A percentile compares a stretch with the other conserved stretches of the same genome.
phyloP scores from a whole-genome alignment of 148 eudicot species.

The Nepenthes mirabilis region DNA sequence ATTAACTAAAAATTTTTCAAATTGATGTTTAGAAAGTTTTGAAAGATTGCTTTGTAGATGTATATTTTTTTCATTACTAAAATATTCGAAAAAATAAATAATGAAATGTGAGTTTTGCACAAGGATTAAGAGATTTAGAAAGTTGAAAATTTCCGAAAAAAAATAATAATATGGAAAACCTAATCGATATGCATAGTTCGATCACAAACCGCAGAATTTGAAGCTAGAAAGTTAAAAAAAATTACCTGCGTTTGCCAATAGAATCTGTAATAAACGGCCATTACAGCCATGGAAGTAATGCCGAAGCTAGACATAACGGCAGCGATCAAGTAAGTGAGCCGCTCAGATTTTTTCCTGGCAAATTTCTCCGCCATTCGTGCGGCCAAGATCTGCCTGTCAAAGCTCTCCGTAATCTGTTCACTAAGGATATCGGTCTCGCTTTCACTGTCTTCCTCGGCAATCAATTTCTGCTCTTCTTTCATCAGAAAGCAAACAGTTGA shows the following conservation, averaged over 20 bases:
- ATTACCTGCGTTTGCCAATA: conserved; percentile 87
- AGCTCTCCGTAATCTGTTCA: background rate
- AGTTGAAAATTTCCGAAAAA: too few species aligned
- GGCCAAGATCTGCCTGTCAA: background rate
- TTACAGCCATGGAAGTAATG: conserved; percentile 67
- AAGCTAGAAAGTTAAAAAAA: background rate
- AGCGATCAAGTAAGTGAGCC: conserved; percentile 72
- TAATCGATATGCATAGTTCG: too few species aligned
- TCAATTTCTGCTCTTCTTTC: background rate
- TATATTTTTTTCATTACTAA: too few species aligned
- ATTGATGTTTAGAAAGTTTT: too few species aligned
- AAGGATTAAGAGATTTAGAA: too few species aligned
- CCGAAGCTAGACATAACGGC: conserved; percentile 86
- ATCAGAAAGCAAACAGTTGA: background rate
- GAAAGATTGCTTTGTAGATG: too few species aligned
- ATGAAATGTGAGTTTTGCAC: too few species aligned
- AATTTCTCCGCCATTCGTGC: conserved; percentile 16
- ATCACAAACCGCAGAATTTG: background rate
- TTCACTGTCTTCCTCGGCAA: background rate
- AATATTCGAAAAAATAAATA: too few species aligned
- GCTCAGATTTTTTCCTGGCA: conserved; percentile 68
- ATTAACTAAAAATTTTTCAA: too few species aligned
- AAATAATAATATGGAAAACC: too few species aligned
- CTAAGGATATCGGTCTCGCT: background rate
- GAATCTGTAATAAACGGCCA: conserved; percentile 81